Percentiles rank a stretch among this genome's conserved stretches.
phyloP scores from a whole-genome alignment of 495 filamentous ascomycete species.

The Podospora didyma region DNA sequence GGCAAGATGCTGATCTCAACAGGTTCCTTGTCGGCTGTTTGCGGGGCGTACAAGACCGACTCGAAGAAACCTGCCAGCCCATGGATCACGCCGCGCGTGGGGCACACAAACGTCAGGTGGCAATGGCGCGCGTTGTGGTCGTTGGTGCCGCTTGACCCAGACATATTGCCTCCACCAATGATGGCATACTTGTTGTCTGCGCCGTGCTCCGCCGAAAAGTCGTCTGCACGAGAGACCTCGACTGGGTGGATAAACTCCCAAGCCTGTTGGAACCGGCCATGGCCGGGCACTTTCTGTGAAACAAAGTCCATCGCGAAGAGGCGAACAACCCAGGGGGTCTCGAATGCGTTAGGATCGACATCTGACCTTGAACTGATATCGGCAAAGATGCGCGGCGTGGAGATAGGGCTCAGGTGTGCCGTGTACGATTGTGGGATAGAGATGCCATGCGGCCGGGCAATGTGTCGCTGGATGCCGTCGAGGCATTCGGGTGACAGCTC shows the following conservation, averaged over 20 bases:
- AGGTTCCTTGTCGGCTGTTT: slow-evolving; percentile 32
- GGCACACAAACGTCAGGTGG: slow-evolving; percentile 66
- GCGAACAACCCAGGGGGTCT: slow-evolving; percentile 88
- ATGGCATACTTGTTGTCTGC: slow-evolving; percentile 41
- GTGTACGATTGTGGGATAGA: slow-evolving; percentile 92
- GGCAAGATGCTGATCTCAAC: slow-evolving; percentile 91
- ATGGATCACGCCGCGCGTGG: slow-evolving; percentile 77
- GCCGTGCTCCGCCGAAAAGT: slow-evolving; percentile 47
- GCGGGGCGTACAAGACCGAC: slow-evolving; percentile 68
- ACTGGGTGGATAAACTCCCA: slow-evolving; percentile 62
- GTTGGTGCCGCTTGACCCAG: slow-evolving; percentile 61
- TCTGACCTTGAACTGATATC: slow-evolving; percentile 61
- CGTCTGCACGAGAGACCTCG: slow-evolving; percentile 49
- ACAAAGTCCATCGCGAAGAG: slow-evolving; percentile 84
- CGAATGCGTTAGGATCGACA: slow-evolving; percentile 72
- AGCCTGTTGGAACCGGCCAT: slow-evolving; percentile 57
- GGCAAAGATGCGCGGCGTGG: slow-evolving; percentile 79
- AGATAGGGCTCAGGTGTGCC: slow-evolving; percentile 83
- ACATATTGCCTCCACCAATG: slow-evolving; percentile 57
- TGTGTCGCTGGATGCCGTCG: slow-evolving; percentile 69
- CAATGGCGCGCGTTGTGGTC: slow-evolving; percentile 82
- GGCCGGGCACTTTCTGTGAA: slow-evolving; percentile 49
- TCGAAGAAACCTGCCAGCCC: slow-evolving; percentile 96
- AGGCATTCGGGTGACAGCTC: slow-evolving; percentile 75
- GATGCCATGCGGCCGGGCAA: slow-evolving; percentile 71